Conservation (phyloP, 2,329 filamentous ascomycete species). For the Dactylellina parvicollis region DNA sequence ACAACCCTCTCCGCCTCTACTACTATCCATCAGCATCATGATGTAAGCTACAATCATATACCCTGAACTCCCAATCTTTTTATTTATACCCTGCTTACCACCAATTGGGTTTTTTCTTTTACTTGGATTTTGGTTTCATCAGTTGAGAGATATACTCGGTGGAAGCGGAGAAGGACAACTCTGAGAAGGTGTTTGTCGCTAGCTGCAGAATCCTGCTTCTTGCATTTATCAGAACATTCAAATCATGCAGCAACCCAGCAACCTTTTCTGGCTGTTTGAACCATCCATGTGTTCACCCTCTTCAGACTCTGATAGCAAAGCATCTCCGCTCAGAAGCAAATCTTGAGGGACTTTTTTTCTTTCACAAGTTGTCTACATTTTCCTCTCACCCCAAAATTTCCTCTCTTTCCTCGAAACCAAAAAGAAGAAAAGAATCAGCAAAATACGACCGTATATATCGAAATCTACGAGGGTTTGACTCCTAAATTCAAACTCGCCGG, state of each 20-base stretch:
- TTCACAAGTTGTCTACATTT: conserved; percentile 15
- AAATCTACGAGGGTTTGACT: neutral
- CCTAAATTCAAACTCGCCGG: conserved; percentile 19
- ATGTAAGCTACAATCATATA: too few relatives aligned
- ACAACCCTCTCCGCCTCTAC: too few relatives aligned
- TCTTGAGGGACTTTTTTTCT: conserved; percentile 47
- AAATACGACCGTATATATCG: neutral
- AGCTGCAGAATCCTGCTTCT: conserved; percentile 50
- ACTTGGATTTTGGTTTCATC: neutral
- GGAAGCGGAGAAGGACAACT: neutral
- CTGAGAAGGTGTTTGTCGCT: conserved; percentile 27
- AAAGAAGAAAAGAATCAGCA: conserved; percentile 15
- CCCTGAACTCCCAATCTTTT: too few relatives aligned
- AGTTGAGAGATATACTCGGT: neutral
- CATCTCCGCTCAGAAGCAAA: conserved; percentile 2
- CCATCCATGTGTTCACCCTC: conserved; percentile 30
- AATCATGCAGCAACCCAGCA: conserved; percentile 52
- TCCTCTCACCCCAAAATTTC: neutral
- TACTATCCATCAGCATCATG: too few relatives aligned
- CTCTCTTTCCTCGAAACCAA: conserved; percentile 5
- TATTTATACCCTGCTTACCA: too few relatives aligned
- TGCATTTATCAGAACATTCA: conserved; percentile 45
- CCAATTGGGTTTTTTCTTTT: conserved; percentile 3
- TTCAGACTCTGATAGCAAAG: conserved; percentile 9
- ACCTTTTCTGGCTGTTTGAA: conserved; percentile 28